Conservation (phyloP, 345 rosid genomes). For the Citrus medica region DNA sequence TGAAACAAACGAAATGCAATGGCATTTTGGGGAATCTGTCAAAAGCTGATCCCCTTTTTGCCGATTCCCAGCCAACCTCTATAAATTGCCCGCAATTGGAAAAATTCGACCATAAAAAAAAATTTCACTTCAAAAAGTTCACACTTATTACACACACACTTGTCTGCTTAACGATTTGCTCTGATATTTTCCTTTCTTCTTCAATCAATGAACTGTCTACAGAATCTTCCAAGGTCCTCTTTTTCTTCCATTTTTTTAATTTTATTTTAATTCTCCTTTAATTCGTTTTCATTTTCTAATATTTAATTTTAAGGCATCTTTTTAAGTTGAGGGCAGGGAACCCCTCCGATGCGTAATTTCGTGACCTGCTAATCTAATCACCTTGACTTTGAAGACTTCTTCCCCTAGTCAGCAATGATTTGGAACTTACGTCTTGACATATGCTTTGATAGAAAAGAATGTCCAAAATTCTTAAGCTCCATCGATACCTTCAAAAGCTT, state of each 20-base stretch:
- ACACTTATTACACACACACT: background rate
- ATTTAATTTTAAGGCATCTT: too few species aligned
- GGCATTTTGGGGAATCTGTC: slow-evolving; percentile 22
- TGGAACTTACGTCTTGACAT: too few species aligned
- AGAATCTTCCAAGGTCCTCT: slow-evolving; percentile 55
- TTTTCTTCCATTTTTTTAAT: too few species aligned
- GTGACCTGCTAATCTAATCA: too few species aligned
- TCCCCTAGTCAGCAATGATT: too few species aligned
- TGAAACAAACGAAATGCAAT: background rate
- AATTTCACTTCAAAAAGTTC: background rate
- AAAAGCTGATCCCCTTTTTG: slow-evolving; percentile 17
- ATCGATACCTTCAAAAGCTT: slow-evolving; percentile 10
- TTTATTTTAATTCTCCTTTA: background rate
- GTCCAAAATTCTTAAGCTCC: too few species aligned
- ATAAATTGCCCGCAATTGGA: background rate
- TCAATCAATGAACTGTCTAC: slow-evolving; percentile 54
- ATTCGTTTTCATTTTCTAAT: background rate
- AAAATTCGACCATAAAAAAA: too few species aligned
- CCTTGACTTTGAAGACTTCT: too few species aligned
- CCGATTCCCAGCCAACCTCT: background rate
- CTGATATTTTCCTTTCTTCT: slow-evolving; percentile 1
- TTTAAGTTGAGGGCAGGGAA: too few species aligned
- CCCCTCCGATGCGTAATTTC: too few species aligned
- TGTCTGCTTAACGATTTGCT: background rate
- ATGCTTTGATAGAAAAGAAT: too few species aligned